Evolutionary conservation across 2,329 filamentous ascomycete species (phyloP).

Genomic region (Sporothrix dimorphospora): DNA sequence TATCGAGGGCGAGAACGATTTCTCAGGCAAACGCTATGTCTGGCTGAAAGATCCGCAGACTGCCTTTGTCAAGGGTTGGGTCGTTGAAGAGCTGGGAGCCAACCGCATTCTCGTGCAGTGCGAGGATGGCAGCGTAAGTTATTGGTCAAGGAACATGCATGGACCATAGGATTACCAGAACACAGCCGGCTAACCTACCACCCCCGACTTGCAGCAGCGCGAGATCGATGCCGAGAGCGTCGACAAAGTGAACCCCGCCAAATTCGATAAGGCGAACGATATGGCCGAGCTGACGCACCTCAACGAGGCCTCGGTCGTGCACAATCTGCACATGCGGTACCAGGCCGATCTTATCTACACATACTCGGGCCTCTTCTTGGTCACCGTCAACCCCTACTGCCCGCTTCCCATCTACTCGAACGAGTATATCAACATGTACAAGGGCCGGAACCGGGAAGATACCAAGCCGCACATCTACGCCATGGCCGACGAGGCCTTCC

Average conservation of each 20-base stretch:
- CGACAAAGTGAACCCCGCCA: constrained; percentile 98
- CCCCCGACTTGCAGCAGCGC: constrained; percentile 64
- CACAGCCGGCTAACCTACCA: constrained; percentile 31
- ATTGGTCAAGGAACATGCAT: neutral
- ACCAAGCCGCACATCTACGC: constrained; percentile 97
- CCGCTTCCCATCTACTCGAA: constrained; percentile 92
- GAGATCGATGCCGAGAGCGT: constrained; percentile 84
- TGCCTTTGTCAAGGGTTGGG: constrained; percentile 91
- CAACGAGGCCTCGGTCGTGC: constrained; percentile 96
- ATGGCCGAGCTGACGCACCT: constrained; percentile 98
- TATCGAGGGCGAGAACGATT: constrained; percentile 97
- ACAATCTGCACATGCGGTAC: constrained; percentile 94
- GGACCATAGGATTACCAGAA: neutral
- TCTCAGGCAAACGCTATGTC: constrained; percentile 97
- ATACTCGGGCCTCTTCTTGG: constrained; percentile 94
- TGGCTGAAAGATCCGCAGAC: constrained; percentile 88
- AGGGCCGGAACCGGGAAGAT: constrained; percentile 85
- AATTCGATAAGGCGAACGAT: constrained; percentile 98
- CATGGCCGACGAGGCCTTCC: constrained; percentile 95
- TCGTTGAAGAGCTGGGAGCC: constrained; percentile 76
- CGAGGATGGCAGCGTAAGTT: constrained; percentile 81
- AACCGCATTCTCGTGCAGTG: constrained; percentile 82
- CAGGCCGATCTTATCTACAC: constrained; percentile 97
- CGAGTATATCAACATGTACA: constrained; percentile 98
- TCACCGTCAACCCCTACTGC: constrained; percentile 96